Percentiles rank a stretch among this genome's conserved stretches.
Evolutionary conservation across 177 flowering plant genomes (phyloP).

Genomic region (Vitis hybrid): DNA sequence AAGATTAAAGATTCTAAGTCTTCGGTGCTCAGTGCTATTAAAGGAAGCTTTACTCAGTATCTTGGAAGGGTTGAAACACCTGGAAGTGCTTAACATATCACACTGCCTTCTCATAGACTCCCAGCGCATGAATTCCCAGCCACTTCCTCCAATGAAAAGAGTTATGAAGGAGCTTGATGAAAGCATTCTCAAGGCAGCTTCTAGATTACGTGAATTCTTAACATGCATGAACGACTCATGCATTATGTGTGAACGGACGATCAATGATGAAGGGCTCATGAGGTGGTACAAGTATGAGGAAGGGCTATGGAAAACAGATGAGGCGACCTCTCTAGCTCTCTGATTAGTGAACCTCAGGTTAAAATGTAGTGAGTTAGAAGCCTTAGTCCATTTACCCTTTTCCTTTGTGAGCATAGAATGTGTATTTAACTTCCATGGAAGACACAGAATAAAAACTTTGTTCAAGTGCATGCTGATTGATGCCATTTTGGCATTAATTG

Average conservation of each 20-base stretch:
- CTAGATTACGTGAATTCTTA: slow-evolving; percentile 35
- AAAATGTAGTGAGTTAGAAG: background rate
- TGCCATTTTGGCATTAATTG: no score
- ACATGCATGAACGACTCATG: slow-evolving; percentile 53
- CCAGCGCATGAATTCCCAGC: slow-evolving; percentile 22
- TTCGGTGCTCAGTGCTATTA: slow-evolving; percentile 48
- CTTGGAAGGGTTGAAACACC: slow-evolving; percentile 39
- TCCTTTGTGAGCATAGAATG: background rate
- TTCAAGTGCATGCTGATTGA: no score
- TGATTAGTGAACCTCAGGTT: slow-evolving; percentile 14
- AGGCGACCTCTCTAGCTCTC: slow-evolving; percentile 50
- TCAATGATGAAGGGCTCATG: slow-evolving; percentile 55
- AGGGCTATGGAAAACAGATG: slow-evolving; percentile 59
- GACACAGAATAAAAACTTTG: background rate
- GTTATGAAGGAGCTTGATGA: slow-evolving; percentile 36
- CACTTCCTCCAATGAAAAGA: slow-evolving; percentile 25
- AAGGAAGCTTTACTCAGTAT: slow-evolving; percentile 46
- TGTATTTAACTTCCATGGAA: background rate
- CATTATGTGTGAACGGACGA: slow-evolving; percentile 47
- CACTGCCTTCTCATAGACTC: slow-evolving; percentile 45
- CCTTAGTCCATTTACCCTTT: background rate
- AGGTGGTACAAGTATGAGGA: slow-evolving; percentile 78
- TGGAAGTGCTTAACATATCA: slow-evolving; percentile 68
- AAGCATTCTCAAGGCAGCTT: slow-evolving; percentile 36
- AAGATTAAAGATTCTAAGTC: slow-evolving; percentile 45